Base-by-base conservation (phyloP, 2,329 filamentous ascomycete genomes). In the Apiospora rasikravindrae region DNA sequence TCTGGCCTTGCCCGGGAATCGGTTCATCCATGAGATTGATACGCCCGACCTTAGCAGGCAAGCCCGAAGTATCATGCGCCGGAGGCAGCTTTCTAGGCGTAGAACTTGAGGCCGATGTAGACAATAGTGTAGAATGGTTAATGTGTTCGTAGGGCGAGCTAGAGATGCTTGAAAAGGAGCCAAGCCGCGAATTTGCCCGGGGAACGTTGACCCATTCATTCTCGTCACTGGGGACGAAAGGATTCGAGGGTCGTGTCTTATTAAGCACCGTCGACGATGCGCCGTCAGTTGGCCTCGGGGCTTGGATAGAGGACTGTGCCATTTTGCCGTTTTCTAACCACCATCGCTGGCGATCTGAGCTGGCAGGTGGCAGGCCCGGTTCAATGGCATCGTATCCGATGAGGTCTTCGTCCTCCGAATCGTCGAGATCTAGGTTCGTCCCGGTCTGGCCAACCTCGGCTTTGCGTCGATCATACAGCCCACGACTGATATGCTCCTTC, bases 321-420 rank as follows among this genome's bases (percentile, higher is more conserved):
- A 94, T 92, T 75, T 93, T 89, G 70, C 91, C 91, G 77, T 91
- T 90, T 70, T 92, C 88, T 37, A 92, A 83, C 91, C 91, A 93
- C 91, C 91, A 93, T 80, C 91, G 91, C 74, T 90, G 87, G n/a
- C 86, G 86, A 77, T 92, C 90, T 22, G 90, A 92, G 78, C 90
- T 92, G 16, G 91, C 90, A 42, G 90, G 88, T 4, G 91, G 90
- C 16, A 93, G 86, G 0, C 94, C 94, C 8, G 94, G 93, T 78
- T 96, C 93, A 73, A 97, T 92, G 22, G 94, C 90, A 73, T 96
- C 92, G 80, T 96, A 95, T 0, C 92, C 93, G 61, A 94, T 90
- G 22, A 94, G 83, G 75, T 97, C 94, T 79, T 96, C 94, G 74
- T 97, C 93, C n/a, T 94, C 90, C 4, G 90, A 88, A 44, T 90